phyloP scores from a whole-genome alignment of 805 yeast species.

The Ogataea kodamae region DNA sequence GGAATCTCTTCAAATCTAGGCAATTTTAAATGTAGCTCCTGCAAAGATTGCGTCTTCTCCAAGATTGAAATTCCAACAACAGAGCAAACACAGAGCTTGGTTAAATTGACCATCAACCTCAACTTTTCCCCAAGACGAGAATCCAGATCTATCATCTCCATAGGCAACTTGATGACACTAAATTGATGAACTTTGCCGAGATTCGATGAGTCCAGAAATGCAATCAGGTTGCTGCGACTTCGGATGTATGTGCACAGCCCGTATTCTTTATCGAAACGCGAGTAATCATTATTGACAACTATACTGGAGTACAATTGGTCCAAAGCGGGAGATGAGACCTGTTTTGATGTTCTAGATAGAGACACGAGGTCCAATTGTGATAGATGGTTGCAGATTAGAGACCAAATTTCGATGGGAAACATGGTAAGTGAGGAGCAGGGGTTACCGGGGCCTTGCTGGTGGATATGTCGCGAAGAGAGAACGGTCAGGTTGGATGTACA shows the following conservation, averaged over 20 bases:
- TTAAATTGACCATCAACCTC: constrained; percentile 4
- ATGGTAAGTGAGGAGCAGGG: constrained; percentile 1
- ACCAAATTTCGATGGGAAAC: constrained; percentile 9
- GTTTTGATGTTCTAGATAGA: constrained; percentile 11
- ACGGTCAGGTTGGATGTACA: too few relatives aligned
- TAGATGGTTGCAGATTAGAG: constrained; percentile 11
- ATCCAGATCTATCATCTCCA: constrained; percentile 30
- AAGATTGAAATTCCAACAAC: constrained; percentile 13
- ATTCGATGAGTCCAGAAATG: constrained; percentile 10
- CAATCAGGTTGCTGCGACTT: constrained; percentile 15
- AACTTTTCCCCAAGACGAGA: constrained; percentile 9
- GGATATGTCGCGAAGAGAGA: too few relatives aligned
- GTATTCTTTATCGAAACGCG: constrained; percentile 28
- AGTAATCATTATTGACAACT: constrained; percentile 24
- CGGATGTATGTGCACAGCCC: constrained; percentile 14
- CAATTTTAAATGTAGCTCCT: constrained; percentile 7
- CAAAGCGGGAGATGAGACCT: constrained; percentile 9
- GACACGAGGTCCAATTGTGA: constrained; percentile 27
- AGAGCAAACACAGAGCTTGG: constrained; percentile 10
- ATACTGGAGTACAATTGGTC: constrained; percentile 20
- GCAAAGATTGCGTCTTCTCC: constrained; percentile 5
- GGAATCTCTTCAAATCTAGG: constrained; percentile 3
- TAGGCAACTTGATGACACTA: constrained; percentile 20
- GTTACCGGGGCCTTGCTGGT: too few relatives aligned
- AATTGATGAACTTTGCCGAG: constrained; percentile 14